Base-by-base conservation (phyloP, 805 yeast genomes). In the Yarrowia sp. region DNA sequence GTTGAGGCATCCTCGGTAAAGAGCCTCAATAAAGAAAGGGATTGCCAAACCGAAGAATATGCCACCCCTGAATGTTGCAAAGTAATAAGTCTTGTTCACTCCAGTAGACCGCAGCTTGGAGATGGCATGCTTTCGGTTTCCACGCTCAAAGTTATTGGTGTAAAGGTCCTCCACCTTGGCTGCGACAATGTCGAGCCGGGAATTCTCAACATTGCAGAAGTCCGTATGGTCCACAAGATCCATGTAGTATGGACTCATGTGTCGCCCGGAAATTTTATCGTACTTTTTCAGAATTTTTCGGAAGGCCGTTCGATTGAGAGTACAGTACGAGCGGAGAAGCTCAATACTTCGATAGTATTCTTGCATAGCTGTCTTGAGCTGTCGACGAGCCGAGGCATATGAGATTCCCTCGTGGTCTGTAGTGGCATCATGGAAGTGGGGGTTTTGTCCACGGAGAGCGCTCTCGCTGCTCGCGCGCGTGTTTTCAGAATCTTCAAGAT, bases 231-330 rank as follows among this genome's bases (percentile, higher is more conserved):
- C 86, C 8, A 90, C 83, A 66, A 84, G 85, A 20, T 80, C 81
- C 86, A 88, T 82, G 74, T 86, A 91, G 2, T 75, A 70, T 0
- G 79, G 76, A 13, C 85, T 79, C 4, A 83, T 71, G 0, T 79
- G 72, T 10, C 85, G 79, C 13, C 79, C 75, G 2, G 87, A 82
- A 5, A 88, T 82, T 74, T 95, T 95, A 77, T 95, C 99, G 75
- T 86, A 93, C 76, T 95, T 95, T 75, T 95, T 95, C 69, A 92
- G 82, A 73, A 95, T 87, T 74, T 95, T 95, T 65, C 97, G 84
- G 73, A 93, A 86, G 0, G 96, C 99, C 0, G 97, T 92, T 38
- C 92, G 82, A 77, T 95, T 95, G 72, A 93, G 77, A 58, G 87
- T 81, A 71, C 91, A 82, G 76, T 87, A 95, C 0, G 91, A 88